Evolutionary conservation across 2,329 filamentous ascomycete species (phyloP).

Genomic region (Claviceps sp.): DNA sequence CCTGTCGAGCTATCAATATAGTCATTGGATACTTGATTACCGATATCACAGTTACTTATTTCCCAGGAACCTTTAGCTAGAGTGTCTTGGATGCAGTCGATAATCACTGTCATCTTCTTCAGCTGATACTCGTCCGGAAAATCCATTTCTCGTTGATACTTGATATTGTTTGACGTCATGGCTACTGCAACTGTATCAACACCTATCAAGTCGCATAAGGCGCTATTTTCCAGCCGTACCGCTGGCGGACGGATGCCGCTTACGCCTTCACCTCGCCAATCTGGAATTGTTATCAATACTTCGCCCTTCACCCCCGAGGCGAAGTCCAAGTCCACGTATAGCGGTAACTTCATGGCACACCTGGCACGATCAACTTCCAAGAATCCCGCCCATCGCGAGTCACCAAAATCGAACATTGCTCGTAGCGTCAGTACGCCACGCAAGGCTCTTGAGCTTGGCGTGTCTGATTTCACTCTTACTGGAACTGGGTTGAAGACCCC

Average conservation of each 20-base stretch:
- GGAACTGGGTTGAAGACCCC: conserved; percentile 65
- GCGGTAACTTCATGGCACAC: conserved; percentile 65
- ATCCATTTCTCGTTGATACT: conserved; percentile 9
- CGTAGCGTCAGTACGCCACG: conserved; percentile 61
- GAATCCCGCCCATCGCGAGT: conserved; percentile 56
- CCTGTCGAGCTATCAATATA: conserved; percentile 29
- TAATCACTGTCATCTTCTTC: conserved; percentile 23
- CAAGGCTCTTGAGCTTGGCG: conserved; percentile 71
- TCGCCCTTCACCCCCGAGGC: conserved; percentile 70
- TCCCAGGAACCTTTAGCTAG: conserved; percentile 44
- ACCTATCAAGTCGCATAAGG: conserved; percentile 87
- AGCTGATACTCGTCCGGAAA: conserved; percentile 31
- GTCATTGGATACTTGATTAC: conserved; percentile 32
- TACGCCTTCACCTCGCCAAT: conserved; percentile 76
- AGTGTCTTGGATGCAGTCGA: conserved; percentile 46
- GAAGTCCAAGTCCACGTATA: conserved; percentile 61
- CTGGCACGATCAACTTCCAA: conserved; percentile 58
- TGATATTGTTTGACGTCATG: conserved; percentile 44
- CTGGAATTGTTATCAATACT: conserved; percentile 42
- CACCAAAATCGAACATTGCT: conserved; percentile 94
- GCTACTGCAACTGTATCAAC: conserved; percentile 71
- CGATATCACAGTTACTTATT: conserved; percentile 30
- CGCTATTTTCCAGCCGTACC: conserved; percentile 82
- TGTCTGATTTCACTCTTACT: conserved; percentile 84
- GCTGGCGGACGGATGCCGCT: conserved; percentile 90